phyloP scores from a whole-genome alignment of 306 rosid genomes.

The Sesbania bispinosa region DNA sequence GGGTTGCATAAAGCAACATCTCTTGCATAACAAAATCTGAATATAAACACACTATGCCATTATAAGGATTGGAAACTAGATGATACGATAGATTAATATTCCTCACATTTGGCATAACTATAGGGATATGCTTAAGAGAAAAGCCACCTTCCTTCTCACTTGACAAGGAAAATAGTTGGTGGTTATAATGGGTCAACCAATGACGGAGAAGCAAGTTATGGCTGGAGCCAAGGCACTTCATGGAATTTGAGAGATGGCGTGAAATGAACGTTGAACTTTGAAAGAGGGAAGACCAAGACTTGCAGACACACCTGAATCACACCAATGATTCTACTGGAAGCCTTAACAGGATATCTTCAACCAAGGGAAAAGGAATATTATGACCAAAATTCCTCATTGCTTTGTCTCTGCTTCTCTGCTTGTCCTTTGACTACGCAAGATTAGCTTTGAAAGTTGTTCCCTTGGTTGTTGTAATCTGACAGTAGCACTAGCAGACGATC shows the following conservation, averaged over 20 bases:
- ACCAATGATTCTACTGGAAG: neutral
- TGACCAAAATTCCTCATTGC: neutral
- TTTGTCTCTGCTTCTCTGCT: neutral
- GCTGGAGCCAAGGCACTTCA: neutral
- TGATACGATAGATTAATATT: neutral
- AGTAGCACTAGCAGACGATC: too few relatives aligned
- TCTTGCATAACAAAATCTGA: neutral
- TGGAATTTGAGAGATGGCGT: neutral
- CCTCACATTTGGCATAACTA: neutral
- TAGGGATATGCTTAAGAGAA: neutral
- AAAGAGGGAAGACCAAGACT: neutral
- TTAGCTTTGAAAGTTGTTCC: too few relatives aligned
- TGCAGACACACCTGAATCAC: neutral
- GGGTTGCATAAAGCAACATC: constrained; percentile 3
- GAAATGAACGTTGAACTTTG: neutral
- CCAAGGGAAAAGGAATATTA: neutral
- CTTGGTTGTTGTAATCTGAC: too few relatives aligned
- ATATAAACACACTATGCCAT: neutral
- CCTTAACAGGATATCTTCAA: neutral
- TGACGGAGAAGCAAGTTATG: neutral
- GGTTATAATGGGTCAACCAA: neutral
- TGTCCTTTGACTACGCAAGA: neutral
- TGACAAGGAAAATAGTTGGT: neutral
- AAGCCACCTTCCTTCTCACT: neutral
- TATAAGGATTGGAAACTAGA: neutral